These are phyloP conservation scores for Corchorus olitorius DNA, from an alignment of 345 rosid genomes.

Conservation along the genomic window DNA sequence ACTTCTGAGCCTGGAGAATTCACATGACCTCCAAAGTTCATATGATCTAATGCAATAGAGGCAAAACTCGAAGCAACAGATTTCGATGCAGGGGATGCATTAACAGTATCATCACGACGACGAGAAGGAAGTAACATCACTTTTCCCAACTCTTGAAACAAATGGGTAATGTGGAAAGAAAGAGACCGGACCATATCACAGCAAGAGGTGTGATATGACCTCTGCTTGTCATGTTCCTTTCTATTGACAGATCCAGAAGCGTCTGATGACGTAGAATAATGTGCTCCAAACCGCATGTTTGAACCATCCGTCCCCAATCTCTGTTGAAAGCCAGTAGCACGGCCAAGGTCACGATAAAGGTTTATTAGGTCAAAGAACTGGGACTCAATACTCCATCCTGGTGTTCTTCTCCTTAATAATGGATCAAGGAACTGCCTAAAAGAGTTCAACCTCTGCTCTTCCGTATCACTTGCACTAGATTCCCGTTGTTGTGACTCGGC, in stretches of 20 bases:
- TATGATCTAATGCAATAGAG: constrained; percentile 71
- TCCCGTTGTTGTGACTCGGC: constrained; percentile 60
- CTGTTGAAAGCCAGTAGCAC: constrained; percentile 70
- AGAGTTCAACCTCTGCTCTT: constrained; percentile 79
- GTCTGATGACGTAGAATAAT: constrained; percentile 55
- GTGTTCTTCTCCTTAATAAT: constrained; percentile 75
- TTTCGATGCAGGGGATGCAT: constrained; percentile 79
- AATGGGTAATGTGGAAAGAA: constrained; percentile 80
- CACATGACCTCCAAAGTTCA: constrained; percentile 70
- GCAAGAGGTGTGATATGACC: constrained; percentile 80
- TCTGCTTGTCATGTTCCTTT: constrained; percentile 73
- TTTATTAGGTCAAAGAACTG: constrained; percentile 92
- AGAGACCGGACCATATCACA: constrained; percentile 91
- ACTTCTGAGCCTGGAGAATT: constrained; percentile 56
- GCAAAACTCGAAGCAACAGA: constrained; percentile 83
- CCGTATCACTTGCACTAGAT: constrained; percentile 45
- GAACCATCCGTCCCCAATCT: constrained; percentile 56
- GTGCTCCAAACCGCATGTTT: constrained; percentile 45
- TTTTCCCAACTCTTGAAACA: constrained; percentile 97
- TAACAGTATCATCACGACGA: constrained; percentile 85
- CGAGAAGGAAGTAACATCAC: constrained; percentile 92
- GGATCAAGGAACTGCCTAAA: constrained; percentile 97
- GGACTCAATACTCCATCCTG: constrained; percentile 82
- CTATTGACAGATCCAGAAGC: constrained; percentile 42
- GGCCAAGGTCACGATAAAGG: constrained; percentile 89